A percentile compares a stretch with the other conserved stretches of the same genome.
These are phyloP conservation scores for Colletotrichum lini DNA, from an alignment of 2,329 filamentous ascomycete genomes.

Conservation along the genomic window DNA sequence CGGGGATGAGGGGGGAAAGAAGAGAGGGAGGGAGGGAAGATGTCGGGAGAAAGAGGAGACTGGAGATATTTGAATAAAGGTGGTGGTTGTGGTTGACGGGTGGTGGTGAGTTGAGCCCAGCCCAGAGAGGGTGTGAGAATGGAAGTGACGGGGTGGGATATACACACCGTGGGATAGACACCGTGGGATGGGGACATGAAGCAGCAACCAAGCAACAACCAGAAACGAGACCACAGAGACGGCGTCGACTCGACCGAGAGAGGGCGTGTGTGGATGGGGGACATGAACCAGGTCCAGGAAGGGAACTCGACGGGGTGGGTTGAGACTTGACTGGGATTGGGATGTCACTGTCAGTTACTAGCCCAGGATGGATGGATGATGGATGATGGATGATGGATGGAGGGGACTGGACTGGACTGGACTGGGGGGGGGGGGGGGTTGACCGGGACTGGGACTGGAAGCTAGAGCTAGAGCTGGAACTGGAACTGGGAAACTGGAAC, in stretches of 20 bases:
- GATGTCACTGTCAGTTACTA: constrained; percentile 36
- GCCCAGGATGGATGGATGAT: constrained; percentile 15
- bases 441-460: background rate
- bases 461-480: background rate
- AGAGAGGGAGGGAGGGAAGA: constrained; percentile 44
- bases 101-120: constrained; percentile 34
- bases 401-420: background rate
- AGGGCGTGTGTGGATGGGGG: constrained; percentile 35
- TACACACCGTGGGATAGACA: constrained; percentile 8
- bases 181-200: constrained; percentile 9
- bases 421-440: background rate
- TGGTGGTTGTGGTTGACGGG: background rate
- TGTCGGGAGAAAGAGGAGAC: constrained; percentile 44
- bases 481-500: constrained; percentile 8
- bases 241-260: constrained; percentile 22
- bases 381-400: constrained; percentile 13
- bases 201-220: constrained; percentile 24
- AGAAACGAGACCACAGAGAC: constrained; percentile 9
- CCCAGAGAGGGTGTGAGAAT: constrained; percentile 24
- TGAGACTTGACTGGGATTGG: constrained; percentile 39
- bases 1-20: constrained; percentile 51
- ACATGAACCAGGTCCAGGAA: constrained; percentile 39
- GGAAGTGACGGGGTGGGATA: constrained; percentile 11
- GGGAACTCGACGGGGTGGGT: constrained; percentile 38
- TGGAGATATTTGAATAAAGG: constrained; percentile 58